Evolutionary conservation across 495 filamentous ascomycete species (phyloP), one percentile per base, ranked within the genome.

Genomic region (Xylaria palmicola): DNA sequence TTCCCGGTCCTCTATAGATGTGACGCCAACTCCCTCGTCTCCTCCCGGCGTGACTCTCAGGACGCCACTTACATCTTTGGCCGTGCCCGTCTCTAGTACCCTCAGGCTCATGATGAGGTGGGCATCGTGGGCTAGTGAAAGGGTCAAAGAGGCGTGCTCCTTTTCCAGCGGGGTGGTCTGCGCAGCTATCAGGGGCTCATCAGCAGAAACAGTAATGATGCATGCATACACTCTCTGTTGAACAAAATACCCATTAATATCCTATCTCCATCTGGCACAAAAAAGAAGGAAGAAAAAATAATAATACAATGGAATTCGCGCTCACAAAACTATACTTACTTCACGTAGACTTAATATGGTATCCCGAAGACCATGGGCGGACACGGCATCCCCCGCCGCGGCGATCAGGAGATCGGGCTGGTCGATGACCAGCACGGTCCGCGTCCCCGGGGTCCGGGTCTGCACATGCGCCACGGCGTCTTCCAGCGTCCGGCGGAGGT

Each of bases 31-130:
- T 55, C 56, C 29, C 26, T 47, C 66, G 20, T 70, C 65, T 19
- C 69, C 71, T 6, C 86, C 85, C 22, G 76, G 79, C 8, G 88
- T 91, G 52, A 95, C 82, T 65, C 93, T 83, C 56, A 97, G 63
- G 36, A 97, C 90, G 8, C 94, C 93, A 77, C 90, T 96, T 24
- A 97, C 90, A 79, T 98, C 93, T 72, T 81, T 88, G 52, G 93
- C 94, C 15, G 85, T 82, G 1, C 93, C 93, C 0, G 91, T 96
- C 66, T 93, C 90, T 60, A 98, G 73, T 61, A 83, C 79, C 45
- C 91, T 80, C 27, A 93, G 73, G 62, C 90, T 86, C 70, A 93
- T 80, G 1, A 90, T 77, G 58, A 82, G 80, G 8, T 79, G 68
- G 9, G 94, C 91, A 66, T 86, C 78, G 73, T 97, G 91, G n/a